phyloP scores from a whole-genome alignment of 2,329 filamentous ascomycete species.

The Bertia moriformis region DNA sequence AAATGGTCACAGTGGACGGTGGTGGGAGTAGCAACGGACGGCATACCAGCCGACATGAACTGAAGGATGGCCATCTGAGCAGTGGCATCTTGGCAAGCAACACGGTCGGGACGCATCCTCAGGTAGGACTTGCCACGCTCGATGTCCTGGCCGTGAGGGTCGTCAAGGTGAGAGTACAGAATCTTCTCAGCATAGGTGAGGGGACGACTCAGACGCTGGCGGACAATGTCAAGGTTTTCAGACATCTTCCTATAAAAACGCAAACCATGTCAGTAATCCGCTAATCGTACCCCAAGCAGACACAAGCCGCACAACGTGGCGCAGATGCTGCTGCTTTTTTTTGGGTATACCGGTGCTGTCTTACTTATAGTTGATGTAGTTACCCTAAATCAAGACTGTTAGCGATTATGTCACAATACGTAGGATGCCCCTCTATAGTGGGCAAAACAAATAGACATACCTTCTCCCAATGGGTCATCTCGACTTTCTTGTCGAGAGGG shows the following conservation, averaged over 20 bases:
- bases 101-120: conserved; percentile 62
- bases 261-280: conserved; percentile 9
- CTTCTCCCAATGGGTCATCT: conserved; percentile 61
- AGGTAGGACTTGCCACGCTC: conserved; percentile 63
- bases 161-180: conserved; percentile 65
- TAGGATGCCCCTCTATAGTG: too few relatives aligned
- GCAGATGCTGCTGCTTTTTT: too few relatives aligned
- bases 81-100: conserved; percentile 69
- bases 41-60: conserved; percentile 70
- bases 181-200: conserved; percentile 67
- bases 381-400: too few relatives aligned
- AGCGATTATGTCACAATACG: too few relatives aligned
- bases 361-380: conserved; percentile 73
- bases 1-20: conserved; percentile 71
- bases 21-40: conserved; percentile 57
- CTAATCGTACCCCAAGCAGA: background rate
- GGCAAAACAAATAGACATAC: background rate
- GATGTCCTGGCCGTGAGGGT: conserved; percentile 62
- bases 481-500: conserved; percentile 56
- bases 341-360: conserved; percentile 23
- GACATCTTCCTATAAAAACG: conserved; percentile 54
- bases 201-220: conserved; percentile 53
- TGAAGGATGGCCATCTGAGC: conserved; percentile 71
- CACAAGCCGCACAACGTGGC: too few relatives aligned
- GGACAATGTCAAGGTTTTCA: conserved; percentile 61